Percentiles rank a stretch among this genome's conserved stretches.
These are phyloP conservation scores for Aspergillus steynii DNA, from an alignment of 495 filamentous ascomycete genomes.

Conservation along the genomic window DNA sequence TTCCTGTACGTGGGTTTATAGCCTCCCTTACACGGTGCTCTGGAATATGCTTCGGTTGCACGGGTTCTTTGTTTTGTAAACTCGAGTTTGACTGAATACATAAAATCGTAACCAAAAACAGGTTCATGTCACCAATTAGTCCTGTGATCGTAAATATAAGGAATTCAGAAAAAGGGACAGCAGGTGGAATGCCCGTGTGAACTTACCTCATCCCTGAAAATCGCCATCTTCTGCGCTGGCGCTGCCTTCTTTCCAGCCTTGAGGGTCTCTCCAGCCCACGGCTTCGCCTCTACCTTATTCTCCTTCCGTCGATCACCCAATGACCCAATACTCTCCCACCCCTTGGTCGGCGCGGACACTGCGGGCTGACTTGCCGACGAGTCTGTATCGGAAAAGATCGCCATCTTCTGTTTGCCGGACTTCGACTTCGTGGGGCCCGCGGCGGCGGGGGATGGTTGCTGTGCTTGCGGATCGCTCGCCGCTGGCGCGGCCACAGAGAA, in stretches of 20 bases:
- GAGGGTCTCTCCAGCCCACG: constrained; percentile 90
- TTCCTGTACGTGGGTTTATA: constrained; percentile 74
- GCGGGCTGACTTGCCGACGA: constrained; percentile 43
- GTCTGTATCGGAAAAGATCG: constrained; percentile 82
- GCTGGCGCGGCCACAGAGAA: constrained; percentile 54
- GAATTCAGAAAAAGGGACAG: constrained; percentile 40
- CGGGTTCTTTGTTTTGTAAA: constrained; percentile 40
- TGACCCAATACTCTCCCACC: constrained; percentile 91
- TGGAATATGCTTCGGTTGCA: constrained; percentile 34
- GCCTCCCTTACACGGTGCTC: constrained; percentile 67
- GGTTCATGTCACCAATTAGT: constrained; percentile 81
- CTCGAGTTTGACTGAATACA: constrained; percentile 62
- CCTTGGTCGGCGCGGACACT: constrained; percentile 55
- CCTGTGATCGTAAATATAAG: constrained; percentile 92
- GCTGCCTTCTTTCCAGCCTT: constrained; percentile 79
- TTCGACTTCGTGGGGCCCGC: constrained; percentile 56
- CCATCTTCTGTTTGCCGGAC: constrained; percentile 73
- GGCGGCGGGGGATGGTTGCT: constrained; percentile 41
- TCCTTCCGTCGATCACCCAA: constrained; percentile 90
- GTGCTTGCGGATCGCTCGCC: constrained; percentile 65
- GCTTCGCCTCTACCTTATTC: constrained; percentile 81
- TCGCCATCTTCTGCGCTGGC: constrained; percentile 76
- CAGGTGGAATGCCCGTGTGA: constrained; percentile 5
- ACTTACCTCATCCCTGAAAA: constrained; percentile 97
- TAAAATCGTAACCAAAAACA: constrained; percentile 54